These are phyloP conservation scores for Didymellaceae sp. DNA, from an alignment of 2,329 filamentous ascomycete genomes.

Conservation along the genomic window DNA sequence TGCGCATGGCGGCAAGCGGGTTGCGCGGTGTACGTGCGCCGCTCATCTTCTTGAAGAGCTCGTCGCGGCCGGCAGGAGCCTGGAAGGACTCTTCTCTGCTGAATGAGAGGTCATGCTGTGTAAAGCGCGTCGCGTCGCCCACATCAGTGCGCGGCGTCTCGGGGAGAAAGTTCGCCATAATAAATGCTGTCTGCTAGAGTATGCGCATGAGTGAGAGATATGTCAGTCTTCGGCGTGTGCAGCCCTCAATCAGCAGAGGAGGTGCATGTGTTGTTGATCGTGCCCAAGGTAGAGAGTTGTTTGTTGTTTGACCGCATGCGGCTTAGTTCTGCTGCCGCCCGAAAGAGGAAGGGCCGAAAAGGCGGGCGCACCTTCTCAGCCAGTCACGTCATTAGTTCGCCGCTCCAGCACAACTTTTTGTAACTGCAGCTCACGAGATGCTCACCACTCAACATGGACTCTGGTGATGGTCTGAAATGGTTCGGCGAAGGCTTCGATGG, in stretches of 20 bases:
- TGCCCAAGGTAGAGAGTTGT: conserved; percentile 28
- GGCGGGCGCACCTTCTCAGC: conserved; percentile 6
- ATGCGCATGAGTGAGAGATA: conserved; percentile 41
- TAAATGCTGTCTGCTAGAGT: conserved; percentile 26
- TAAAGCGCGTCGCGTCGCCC: conserved; percentile 82
- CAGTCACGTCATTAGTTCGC: conserved; percentile 33
- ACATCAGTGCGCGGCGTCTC: conserved; percentile 86
- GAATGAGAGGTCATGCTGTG: conserved; percentile 72
- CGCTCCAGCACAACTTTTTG: conserved; percentile 18
- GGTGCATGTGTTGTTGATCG: conserved; percentile 13
- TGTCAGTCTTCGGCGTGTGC: conserved; percentile 19
- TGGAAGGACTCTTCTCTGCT: conserved; percentile 88
- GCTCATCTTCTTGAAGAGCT: conserved; percentile 76
- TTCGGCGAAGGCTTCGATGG: conserved; percentile 70
- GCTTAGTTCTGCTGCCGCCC: conserved; percentile 16
- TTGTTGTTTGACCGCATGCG: conserved; percentile 14
- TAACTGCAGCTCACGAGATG: conserved; percentile 37
- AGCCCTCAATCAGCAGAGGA: conserved; percentile 20
- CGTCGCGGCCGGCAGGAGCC: conserved; percentile 72
- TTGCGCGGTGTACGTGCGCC: conserved; percentile 75
- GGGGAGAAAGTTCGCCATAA: conserved; percentile 61
- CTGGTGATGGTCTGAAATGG: conserved; percentile 65
- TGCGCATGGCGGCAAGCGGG: conserved; percentile 67
- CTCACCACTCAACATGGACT: conserved; percentile 17
- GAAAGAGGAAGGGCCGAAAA: conserved; percentile 23